Evolutionary conservation across 2,329 filamentous ascomycete genomes (phyloP), one percentile per base, ranked within the genome.

Genomic region (Neocucurbitaria cava): DNA sequence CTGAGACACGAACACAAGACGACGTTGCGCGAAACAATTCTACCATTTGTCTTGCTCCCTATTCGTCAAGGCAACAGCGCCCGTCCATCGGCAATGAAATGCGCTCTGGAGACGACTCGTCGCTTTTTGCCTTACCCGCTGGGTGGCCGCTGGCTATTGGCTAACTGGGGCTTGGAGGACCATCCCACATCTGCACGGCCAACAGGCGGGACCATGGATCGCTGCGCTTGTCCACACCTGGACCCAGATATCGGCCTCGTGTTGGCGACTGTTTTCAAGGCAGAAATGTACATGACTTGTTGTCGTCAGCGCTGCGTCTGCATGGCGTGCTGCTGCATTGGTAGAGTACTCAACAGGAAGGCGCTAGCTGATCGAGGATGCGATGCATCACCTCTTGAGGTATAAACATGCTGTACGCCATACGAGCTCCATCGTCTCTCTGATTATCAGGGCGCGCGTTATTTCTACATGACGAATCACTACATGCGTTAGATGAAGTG

Each of bases 281-380:
- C 64, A 69, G 58, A 56, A 49, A 61, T 52, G 39, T 52, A 52
- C 58, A 56, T 58, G 56, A 60, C 59, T 42, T 55, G 55, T 53
- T 54, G 55, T 64, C 61, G 61, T 62, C 63, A 65, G 63, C 57
- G 54, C 47, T 61, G 59, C 62, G 45, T 64, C 46, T 51, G 45
- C 50, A 47, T 49, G 39, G 39, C 39, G 28, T 36, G 33, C 31
- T 35, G 15, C 36, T 48, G 47, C 51, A 58, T 48, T 55, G 40
- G 46, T 45, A 51, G 28, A 52, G 21, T 18, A 39, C 35, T 39
- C 21, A 44, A 43, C 36, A 46, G 49, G 47, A 46, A 43, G 17
- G 11, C 47, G 46, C 49, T 18, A 36, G 9, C 17, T 20, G 31
- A 28, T 44, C 23, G 43, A 43, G 24, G 31, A 43, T 28, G 31